Percentiles rank a stretch among this genome's conserved stretches.
Conservation (phyloP, 192 early-diverging fungal genomes). For the Coemansia asiatica region DNA sequence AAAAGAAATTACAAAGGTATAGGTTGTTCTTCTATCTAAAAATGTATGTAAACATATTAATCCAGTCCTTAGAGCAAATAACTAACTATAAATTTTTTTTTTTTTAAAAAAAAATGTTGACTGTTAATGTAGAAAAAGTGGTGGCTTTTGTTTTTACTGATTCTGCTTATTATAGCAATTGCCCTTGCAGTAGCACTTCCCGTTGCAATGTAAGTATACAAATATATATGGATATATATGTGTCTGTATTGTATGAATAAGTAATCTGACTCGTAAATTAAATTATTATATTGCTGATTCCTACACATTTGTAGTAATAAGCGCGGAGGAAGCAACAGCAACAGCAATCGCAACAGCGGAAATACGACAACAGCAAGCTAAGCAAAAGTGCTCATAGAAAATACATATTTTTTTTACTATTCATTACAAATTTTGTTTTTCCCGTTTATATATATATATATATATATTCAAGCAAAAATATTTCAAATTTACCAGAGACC, state of each 20-base stretch:
- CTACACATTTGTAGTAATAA: conserved; percentile 5
- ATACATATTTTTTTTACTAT: neutral
- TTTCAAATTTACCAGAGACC: neutral
- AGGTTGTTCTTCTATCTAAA: too few species aligned
- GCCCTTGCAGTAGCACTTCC: conserved; percentile 39
- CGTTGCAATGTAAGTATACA: conserved; percentile 48
- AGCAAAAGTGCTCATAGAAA: neutral
- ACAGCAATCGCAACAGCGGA: neutral
- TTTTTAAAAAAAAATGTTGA: neutral
- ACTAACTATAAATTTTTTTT: neutral
- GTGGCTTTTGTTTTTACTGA: conserved; percentile 33
- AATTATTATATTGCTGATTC: neutral
- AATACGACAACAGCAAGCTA: neutral
- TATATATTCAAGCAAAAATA: too few species aligned
- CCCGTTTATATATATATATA: too few species aligned
- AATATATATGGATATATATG: neutral
- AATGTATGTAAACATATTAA: too few species aligned
- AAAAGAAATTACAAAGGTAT: too few species aligned
- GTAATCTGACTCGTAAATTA: neutral
- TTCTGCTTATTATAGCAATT: conserved; percentile 37
- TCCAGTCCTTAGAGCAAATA: too few species aligned
- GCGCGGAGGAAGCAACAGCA: conserved; percentile 2
- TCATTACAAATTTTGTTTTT: too few species aligned
- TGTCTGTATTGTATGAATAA: neutral
- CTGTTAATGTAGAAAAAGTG: conserved; percentile 47